Evolutionary conservation across 2,329 filamentous ascomycete genomes (phyloP).

Genomic region (Fusarium penzigii): DNA sequence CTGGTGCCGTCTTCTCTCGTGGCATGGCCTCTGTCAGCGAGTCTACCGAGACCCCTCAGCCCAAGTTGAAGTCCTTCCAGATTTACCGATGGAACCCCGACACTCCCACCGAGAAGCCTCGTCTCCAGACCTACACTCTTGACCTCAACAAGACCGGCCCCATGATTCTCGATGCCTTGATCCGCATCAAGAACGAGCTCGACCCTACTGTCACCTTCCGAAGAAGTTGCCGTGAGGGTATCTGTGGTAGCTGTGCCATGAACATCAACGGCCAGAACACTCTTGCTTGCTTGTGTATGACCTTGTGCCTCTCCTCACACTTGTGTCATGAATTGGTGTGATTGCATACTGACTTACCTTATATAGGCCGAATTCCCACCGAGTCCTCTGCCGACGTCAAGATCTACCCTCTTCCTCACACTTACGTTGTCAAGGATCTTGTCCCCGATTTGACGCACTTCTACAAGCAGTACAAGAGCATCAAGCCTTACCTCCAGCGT

Average conservation of each 20-base stretch:
- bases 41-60: constrained; percentile 62
- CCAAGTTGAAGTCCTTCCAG: constrained; percentile 89
- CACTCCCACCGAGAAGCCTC: constrained; percentile 85
- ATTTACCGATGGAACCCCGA: constrained; percentile 99
- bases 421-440: constrained; percentile 98
- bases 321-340: constrained; percentile 15
- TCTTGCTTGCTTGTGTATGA: constrained; percentile 88
- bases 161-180: constrained; percentile 96
- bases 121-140: constrained; percentile 92
- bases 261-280: constrained; percentile 99
- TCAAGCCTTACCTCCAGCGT: constrained; percentile 97
- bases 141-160: constrained; percentile 99
- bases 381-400: constrained; percentile 80
- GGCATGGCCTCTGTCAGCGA: constrained; percentile 59
- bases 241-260: constrained; percentile 98
- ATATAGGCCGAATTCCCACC: constrained; percentile 83
- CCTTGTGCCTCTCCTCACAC: constrained; percentile 3
- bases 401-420: constrained; percentile 97
- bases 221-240: constrained; percentile 94
- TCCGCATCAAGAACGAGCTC: constrained; percentile 98
- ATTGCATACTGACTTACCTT: constrained; percentile 13
- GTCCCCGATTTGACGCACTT: constrained; percentile 97
- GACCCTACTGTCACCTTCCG: constrained; percentile 97
- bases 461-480: constrained; percentile 99
- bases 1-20: constrained; percentile 46